phyloP scores from a whole-genome alignment of 306 rosid species.

The Lotus japonicus region DNA sequence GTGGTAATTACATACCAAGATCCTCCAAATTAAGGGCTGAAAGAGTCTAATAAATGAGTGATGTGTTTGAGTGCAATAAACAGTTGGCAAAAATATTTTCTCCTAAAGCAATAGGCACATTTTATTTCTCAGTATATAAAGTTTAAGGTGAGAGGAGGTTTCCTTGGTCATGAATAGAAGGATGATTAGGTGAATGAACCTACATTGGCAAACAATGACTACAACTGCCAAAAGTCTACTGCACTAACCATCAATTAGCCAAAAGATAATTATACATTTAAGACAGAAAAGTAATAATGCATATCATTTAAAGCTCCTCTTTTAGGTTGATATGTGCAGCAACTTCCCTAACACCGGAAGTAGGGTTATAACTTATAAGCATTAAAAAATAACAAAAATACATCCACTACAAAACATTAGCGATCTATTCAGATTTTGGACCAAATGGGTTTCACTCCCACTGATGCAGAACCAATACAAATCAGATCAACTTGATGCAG shows the following conservation, averaged over 20 bases:
- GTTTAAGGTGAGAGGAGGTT: neutral
- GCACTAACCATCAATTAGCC: neutral
- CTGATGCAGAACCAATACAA: neutral
- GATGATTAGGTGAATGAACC: neutral
- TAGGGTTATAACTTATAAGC: neutral
- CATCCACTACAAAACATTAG: neutral
- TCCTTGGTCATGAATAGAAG: neutral
- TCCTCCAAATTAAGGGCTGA: neutral
- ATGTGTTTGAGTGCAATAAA: neutral
- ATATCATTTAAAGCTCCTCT: neutral
- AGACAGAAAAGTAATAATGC: neutral
- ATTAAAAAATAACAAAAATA: neutral
- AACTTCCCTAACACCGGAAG: neutral
- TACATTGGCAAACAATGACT: neutral
- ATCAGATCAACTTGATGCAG: neutral
- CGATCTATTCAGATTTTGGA: neutral
- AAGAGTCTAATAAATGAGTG: neutral
- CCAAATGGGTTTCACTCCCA: neutral
- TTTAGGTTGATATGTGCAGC: neutral
- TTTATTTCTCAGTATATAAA: neutral
- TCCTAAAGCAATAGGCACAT: neutral
- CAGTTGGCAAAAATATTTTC: neutral
- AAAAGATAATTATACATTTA: neutral
- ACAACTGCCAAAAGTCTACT: neutral
- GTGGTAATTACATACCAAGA: neutral